Conservation (phyloP, 441 rosid species). For the California macrophylla region DNA sequence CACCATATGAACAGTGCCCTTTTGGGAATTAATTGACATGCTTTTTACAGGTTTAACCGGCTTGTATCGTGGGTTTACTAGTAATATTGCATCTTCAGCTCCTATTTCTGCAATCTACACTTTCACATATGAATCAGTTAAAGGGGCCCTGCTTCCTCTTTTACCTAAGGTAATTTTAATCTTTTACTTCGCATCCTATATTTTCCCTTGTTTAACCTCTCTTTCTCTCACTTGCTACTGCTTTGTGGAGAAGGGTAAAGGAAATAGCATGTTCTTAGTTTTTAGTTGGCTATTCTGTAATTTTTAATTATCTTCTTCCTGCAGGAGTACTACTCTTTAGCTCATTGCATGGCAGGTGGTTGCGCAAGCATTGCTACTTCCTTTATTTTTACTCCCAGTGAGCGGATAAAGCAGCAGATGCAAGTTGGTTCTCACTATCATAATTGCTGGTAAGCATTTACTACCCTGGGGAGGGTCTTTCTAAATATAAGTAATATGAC, state of each 20-base stretch:
- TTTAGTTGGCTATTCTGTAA: not conserved
- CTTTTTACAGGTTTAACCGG: constrained; percentile 55
- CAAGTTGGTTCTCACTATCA: constrained; percentile 80
- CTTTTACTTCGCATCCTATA: constrained; percentile 2
- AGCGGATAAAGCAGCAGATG: constrained; percentile 88
- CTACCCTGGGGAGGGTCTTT: constrained; percentile 3
- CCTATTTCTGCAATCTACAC: constrained; percentile 82
- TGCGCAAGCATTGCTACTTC: constrained; percentile 87
- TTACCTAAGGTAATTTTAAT: constrained; percentile 46
- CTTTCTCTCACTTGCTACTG: constrained; percentile 3
- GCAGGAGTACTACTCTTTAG: constrained; percentile 67
- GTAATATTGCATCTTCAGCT: constrained; percentile 77
- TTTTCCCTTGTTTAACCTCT: not conserved
- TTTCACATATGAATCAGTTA: constrained; percentile 74
- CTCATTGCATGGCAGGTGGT: constrained; percentile 89
- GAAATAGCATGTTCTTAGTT: not conserved
- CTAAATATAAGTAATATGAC: not conserved
- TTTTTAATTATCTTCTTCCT: constrained; percentile 3
- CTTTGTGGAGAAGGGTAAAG: constrained; percentile 1
- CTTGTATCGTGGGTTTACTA: constrained; percentile 62
- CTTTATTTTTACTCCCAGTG: constrained; percentile 82
- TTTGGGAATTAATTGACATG: constrained; percentile 12
- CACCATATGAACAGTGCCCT: not conserved
- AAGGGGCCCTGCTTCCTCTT: constrained; percentile 66
- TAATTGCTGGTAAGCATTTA: constrained; percentile 57